A percentile compares a stretch with the other conserved stretches of the same genome.
Conservation (phyloP, 2,329 filamentous ascomycete species). For the Colletotrichum coccodes region DNA sequence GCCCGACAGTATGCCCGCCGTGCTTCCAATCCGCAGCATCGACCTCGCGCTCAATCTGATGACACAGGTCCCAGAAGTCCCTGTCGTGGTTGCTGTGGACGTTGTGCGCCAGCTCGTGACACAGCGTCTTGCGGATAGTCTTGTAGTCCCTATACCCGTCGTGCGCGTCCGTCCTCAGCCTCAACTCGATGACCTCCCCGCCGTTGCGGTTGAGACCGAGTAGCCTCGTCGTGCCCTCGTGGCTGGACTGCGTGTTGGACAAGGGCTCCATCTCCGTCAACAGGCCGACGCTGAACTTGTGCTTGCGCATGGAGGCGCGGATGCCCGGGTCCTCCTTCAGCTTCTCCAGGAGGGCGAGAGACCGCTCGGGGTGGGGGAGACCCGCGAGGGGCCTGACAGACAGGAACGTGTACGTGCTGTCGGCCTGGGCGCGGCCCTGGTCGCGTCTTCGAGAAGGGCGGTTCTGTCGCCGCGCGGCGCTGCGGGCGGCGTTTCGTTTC, state of each 20-base stretch:
- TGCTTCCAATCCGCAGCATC: constrained; percentile 81
- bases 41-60: constrained; percentile 88
- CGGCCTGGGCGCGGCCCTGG: constrained; percentile 57
- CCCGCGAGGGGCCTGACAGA: constrained; percentile 79
- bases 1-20: constrained; percentile 73
- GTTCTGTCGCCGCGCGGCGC: constrained; percentile 43
- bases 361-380: constrained; percentile 80
- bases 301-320: constrained; percentile 81
- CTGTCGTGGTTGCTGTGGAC: constrained; percentile 86
- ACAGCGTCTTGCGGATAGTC: constrained; percentile 89
- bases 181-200: constrained; percentile 90
- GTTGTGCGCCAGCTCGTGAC: constrained; percentile 95
- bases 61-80: constrained; percentile 90
- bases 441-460: constrained; percentile 49
- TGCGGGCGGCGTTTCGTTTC: constrained; percentile 55
- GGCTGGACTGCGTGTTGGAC: constrained; percentile 76
- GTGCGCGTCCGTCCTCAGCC: constrained; percentile 91
- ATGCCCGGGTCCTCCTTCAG: constrained; percentile 88
- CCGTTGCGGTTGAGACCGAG: constrained; percentile 88
- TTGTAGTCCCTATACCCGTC: constrained; percentile 95
- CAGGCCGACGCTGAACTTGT: constrained; percentile 85
- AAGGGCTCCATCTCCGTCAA: constrained; percentile 96
- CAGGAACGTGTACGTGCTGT: constrained; percentile 82
- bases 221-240: constrained; percentile 79
- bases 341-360: constrained; percentile 76